A percentile compares a stretch with the other conserved stretches of the same genome.
Conservation (phyloP, 2,329 filamentous ascomycete species). For the Arthroderma uncinatum region DNA sequence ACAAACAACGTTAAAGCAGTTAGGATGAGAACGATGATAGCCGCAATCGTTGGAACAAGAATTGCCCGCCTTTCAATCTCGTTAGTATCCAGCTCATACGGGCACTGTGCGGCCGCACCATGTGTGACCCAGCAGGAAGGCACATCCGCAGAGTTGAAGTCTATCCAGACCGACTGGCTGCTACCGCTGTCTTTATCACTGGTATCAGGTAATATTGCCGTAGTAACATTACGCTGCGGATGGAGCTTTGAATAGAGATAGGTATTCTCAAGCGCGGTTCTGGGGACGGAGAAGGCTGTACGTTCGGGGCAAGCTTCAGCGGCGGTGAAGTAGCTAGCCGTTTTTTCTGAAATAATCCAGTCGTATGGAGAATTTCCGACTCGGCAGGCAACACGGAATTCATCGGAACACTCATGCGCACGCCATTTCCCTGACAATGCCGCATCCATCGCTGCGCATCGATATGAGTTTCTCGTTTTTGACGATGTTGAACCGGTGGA, state of each 20-base stretch:
- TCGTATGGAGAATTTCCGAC: slow-evolving; percentile 42
- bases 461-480: slow-evolving; percentile 27
- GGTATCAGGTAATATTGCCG: not conserved
- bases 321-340: slow-evolving; percentile 36
- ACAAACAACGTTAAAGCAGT: slow-evolving; percentile 51
- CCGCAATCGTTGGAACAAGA: slow-evolving; percentile 51
- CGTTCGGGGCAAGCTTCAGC: slow-evolving; percentile 39
- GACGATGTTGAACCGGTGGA: slow-evolving; percentile 24
- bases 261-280: slow-evolving; percentile 52
- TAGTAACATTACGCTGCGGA: slow-evolving; percentile 15
- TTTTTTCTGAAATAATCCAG: slow-evolving; percentile 43
- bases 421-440: slow-evolving; percentile 46
- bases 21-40: slow-evolving; percentile 51
- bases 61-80: slow-evolving; percentile 39
- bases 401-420: slow-evolving; percentile 44
- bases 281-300: slow-evolving; percentile 46
- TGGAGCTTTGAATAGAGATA: slow-evolving; percentile 42
- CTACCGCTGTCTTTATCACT: not conserved
- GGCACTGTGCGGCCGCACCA: slow-evolving; percentile 46
- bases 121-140: slow-evolving; percentile 51
- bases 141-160: slow-evolving; percentile 50
- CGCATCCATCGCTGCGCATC: slow-evolving; percentile 47
- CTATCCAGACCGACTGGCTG: slow-evolving; percentile 41
- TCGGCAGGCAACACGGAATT: slow-evolving; percentile 47
- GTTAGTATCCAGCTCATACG: slow-evolving; percentile 41